Evolutionary conservation across 2,329 filamentous ascomycete species (phyloP), one percentile per base, ranked within the genome.

Genomic region (Neophaeococcomyces mojaviensis): DNA sequence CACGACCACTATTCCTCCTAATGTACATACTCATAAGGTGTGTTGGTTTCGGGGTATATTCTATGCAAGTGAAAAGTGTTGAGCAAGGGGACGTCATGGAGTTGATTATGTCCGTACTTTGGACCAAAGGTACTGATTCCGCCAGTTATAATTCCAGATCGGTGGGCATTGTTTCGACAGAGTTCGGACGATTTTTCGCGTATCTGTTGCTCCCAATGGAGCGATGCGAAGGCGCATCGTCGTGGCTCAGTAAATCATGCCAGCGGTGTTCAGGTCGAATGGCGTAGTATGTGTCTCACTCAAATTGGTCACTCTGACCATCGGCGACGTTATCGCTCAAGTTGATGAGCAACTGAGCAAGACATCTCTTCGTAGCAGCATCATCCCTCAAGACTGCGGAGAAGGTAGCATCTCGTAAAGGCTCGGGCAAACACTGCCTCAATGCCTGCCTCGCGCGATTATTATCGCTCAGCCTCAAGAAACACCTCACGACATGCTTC

Each of bases 391-490:
- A 81, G 36, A 98, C 92, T 0, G 89, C 90, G 7, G 88, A 94
- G 65, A 98, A 98, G 1, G 92, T 98, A 6, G 90, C 89, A 64
- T 98, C 92, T 39, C 92, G 85, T n/a, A 98, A 81, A n/a, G 92
- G 92, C 61, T 98, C 92, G 0, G 92, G 92, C 10, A 98, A 82
- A 61, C 92, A 98, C 67, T 98, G 92, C 34, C 92, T 81, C 18
- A 98, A 78, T 37, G 92, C 92, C 66, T 98, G 92, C 26, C 92
- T 85, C 47, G 92, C 92, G 50, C 92, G 84, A 50, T 90, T 90
- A 61, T 98, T 98, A 64, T 98, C 92, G 59, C 88, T 96, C 38
- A 98, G 74, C 88, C 92, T 80, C 61, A 98, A 77, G 66, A 98
- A 98, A 69, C 92, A 98, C 56, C 92, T 78, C 28, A 98, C 92